These are phyloP conservation scores for Yamadazyma scolyti DNA, from an alignment of 805 yeast species.

Conservation along the genomic window DNA sequence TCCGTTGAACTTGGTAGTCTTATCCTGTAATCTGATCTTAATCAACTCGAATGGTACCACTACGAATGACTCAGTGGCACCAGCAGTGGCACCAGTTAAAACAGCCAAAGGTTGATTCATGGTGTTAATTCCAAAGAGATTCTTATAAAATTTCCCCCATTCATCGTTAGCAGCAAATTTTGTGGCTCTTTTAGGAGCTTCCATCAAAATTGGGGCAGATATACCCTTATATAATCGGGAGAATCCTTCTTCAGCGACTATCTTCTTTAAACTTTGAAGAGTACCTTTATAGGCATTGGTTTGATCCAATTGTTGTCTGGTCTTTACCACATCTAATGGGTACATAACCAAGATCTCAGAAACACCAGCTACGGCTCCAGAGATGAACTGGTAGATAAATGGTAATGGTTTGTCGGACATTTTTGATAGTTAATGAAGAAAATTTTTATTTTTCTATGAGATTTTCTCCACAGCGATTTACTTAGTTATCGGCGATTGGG, in stretches of 20 bases:
- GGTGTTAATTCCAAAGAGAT: constrained; percentile 60
- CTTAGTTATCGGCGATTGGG: too few species aligned
- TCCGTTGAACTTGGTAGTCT: constrained; percentile 73
- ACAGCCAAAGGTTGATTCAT: constrained; percentile 83
- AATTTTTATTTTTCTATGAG: too few species aligned
- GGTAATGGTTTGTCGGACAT: constrained; percentile 47
- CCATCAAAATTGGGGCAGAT: constrained; percentile 95
- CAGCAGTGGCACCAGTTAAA: constrained; percentile 96
- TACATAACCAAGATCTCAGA: constrained; percentile 94
- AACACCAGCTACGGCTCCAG: constrained; percentile 96
- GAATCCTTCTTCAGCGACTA: constrained; percentile 81
- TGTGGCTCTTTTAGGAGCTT: constrained; percentile 98
- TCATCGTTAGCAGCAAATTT: constrained; percentile 98
- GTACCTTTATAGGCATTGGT: constrained; percentile 77
- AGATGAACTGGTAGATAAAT: constrained; percentile 82
- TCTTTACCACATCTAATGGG: constrained; percentile 95
- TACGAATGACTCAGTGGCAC: constrained; percentile 93
- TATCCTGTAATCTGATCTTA: constrained; percentile 92
- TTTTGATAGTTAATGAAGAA: too few species aligned
- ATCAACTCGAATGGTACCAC: constrained; percentile 97
- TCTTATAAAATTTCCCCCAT: constrained; percentile 83
- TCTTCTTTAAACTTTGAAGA: constrained; percentile 77
- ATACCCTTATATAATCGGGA: constrained; percentile 88
- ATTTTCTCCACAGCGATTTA: too few species aligned
- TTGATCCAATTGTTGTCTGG: constrained; percentile 78